These are phyloP conservation scores for Serpula lacrymans DNA, from an alignment of 768 basidiomycete genomes.

Conservation along the genomic window DNA sequence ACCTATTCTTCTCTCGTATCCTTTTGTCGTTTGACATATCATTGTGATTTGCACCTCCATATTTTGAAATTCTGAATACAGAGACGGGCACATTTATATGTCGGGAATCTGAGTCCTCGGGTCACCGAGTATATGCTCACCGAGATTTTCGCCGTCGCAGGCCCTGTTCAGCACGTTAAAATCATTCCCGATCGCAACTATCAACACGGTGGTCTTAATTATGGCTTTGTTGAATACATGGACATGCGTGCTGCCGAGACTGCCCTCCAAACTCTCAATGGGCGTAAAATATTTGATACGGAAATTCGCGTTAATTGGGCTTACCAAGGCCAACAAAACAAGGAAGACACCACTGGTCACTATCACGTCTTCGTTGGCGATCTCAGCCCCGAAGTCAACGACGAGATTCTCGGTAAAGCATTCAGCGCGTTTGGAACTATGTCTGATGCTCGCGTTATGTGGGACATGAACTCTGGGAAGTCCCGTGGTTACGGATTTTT, in stretches of 20 bases:
- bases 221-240: constrained; percentile 98
- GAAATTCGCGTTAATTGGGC: constrained; percentile 99
- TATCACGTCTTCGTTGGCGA: constrained; percentile 99
- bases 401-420: constrained; percentile 93
- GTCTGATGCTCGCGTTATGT: constrained; percentile 98
- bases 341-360: constrained; percentile 97
- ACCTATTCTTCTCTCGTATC: constrained; percentile 13
- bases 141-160: constrained; percentile 95
- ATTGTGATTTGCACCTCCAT: constrained; percentile 11
- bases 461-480: constrained; percentile 99
- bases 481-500: constrained; percentile 98
- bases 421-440: constrained; percentile 96
- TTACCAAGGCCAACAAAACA: constrained; percentile 96
- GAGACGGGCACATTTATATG: constrained; percentile 96
- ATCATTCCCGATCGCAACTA: constrained; percentile 99
- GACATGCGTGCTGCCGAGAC: constrained; percentile 99
- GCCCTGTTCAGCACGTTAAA: constrained; percentile 97
- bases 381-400: constrained; percentile 97
- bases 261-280: constrained; percentile 96
- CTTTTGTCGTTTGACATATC: neutral
- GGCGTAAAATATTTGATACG: constrained; percentile 99
- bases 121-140: constrained; percentile 99
- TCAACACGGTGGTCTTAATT: constrained; percentile 98
- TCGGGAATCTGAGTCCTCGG: constrained; percentile 95
- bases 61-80: constrained; percentile 30